phyloP scores from a whole-genome alignment of 1,284 basidiomycete species.

The Chondrostereum purpureum region DNA sequence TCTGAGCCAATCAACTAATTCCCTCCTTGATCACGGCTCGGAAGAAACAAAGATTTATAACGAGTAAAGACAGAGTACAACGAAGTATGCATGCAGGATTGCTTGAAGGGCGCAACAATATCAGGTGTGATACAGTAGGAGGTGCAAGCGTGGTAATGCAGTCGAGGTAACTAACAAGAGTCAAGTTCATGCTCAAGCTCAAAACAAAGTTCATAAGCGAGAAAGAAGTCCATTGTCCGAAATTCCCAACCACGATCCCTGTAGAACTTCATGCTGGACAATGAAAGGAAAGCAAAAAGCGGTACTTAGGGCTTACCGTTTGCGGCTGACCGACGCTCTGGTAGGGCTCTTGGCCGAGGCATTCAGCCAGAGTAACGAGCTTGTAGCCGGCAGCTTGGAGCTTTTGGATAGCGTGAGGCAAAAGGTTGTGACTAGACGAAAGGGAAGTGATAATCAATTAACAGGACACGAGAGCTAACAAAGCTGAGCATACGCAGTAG shows the following conservation, averaged over 20 bases:
- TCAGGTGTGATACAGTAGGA: too few relatives aligned
- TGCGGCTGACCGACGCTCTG: neutral
- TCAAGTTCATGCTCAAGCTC: too few relatives aligned
- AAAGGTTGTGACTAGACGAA: constrained; percentile 1
- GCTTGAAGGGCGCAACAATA: too few relatives aligned
- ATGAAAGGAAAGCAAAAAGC: neutral
- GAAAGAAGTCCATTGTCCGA: neutral
- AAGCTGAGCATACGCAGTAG: constrained; percentile 27
- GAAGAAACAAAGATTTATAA: too few relatives aligned
- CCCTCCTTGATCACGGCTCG: too few relatives aligned
- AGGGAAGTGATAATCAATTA: neutral
- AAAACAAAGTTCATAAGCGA: too few relatives aligned
- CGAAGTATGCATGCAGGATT: too few relatives aligned
- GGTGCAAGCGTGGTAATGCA: too few relatives aligned
- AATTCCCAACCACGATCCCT: neutral
- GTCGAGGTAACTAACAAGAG: too few relatives aligned
- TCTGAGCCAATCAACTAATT: too few relatives aligned
- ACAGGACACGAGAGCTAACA: neutral
- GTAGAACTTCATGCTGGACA: neutral
- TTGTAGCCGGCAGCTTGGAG: constrained; percentile 4
- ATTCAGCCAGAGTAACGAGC: constrained; percentile 7
- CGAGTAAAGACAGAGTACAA: too few relatives aligned
- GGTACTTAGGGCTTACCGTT: neutral
- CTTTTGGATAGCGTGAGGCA: constrained; percentile 4
- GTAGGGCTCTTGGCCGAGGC: neutral